Conservation (phyloP, 495 filamentous ascomycete genomes). For the Penicillium bovifimosum region DNA sequence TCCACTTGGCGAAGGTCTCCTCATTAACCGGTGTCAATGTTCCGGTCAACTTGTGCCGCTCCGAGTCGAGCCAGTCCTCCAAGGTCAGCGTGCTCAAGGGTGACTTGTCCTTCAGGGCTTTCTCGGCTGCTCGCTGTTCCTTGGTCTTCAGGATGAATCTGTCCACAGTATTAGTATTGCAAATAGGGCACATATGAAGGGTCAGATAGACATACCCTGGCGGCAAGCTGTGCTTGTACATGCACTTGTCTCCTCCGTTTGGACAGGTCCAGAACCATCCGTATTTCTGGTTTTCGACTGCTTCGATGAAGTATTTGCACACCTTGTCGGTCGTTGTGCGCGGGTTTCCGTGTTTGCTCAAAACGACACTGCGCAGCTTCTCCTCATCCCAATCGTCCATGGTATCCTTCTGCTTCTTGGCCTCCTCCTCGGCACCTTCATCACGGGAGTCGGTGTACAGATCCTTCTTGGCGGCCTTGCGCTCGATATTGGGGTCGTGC, state of each 20-base stretch:
- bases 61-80: constrained; percentile 94
- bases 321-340: constrained; percentile 95
- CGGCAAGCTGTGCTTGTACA: constrained; percentile 93
- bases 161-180: constrained; percentile 19
- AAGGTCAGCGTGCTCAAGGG: constrained; percentile 90
- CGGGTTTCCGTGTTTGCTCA: constrained; percentile 96
- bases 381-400: constrained; percentile 97
- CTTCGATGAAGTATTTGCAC: constrained; percentile 98
- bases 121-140: constrained; percentile 93
- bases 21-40: constrained; percentile 87
- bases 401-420: constrained; percentile 82
- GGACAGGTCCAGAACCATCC: constrained; percentile 99
- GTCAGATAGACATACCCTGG: constrained; percentile 61
- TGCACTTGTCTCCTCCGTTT: constrained; percentile 95
- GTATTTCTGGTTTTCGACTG: constrained; percentile 96
- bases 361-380: constrained; percentile 82
- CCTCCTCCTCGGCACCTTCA: constrained; percentile 58
- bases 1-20: constrained; percentile 92
- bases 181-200: not conserved
- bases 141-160: constrained; percentile 97
- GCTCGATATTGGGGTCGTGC: constrained; percentile 82
- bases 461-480: constrained; percentile 87
- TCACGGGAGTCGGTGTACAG: constrained; percentile 84
- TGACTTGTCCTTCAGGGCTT: constrained; percentile 95
- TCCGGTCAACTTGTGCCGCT: constrained; percentile 88